These are phyloP conservation scores for Lasiodiplodia hormozganensis DNA, from an alignment of 2,329 filamentous ascomycete genomes.

Conservation along the genomic window DNA sequence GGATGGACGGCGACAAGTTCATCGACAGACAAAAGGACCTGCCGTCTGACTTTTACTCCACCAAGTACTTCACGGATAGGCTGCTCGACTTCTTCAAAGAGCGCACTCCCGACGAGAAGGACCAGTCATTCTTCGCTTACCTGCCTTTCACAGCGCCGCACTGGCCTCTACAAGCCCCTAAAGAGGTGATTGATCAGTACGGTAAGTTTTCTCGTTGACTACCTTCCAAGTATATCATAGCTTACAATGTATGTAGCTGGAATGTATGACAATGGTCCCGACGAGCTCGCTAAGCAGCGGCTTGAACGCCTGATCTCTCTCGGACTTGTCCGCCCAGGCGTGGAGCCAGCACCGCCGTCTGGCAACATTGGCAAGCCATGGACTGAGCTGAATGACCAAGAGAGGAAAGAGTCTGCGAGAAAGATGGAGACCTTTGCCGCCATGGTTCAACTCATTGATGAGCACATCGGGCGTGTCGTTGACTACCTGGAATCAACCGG, in stretches of 20 bases:
- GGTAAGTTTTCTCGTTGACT: slow-evolving; percentile 34
- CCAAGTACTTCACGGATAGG: slow-evolving; percentile 40
- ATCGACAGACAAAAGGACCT: background rate
- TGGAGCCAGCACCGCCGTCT: slow-evolving; percentile 31
- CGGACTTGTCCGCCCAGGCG: too few relatives aligned
- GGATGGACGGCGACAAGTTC: too few relatives aligned
- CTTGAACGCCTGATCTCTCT: too few relatives aligned
- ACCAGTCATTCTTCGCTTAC: slow-evolving; percentile 41
- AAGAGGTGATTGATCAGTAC: slow-evolving; percentile 35
- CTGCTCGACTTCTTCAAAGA: slow-evolving; percentile 38
- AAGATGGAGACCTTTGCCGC: slow-evolving; percentile 48
- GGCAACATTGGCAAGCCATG: slow-evolving; percentile 34
- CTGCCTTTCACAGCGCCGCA: slow-evolving; percentile 41
- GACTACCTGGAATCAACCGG: slow-evolving; percentile 39
- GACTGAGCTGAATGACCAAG: slow-evolving; percentile 40
- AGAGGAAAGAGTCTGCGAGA: slow-evolving; percentile 45
- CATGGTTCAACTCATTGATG: slow-evolving; percentile 46
- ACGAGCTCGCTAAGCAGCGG: too few relatives aligned
- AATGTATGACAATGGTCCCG: too few relatives aligned
- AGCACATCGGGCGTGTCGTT: slow-evolving; percentile 43
- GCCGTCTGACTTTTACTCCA: slow-evolving; percentile 41
- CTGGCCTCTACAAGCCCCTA: slow-evolving; percentile 41
- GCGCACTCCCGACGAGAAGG: slow-evolving; percentile 31
- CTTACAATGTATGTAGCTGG: too few relatives aligned
- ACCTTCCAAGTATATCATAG: slow-evolving; percentile 27